Percentiles rank a stretch among this genome's conserved stretches.
These are phyloP conservation scores for Pugionium cornutum DNA, from an alignment of 345 rosid species.

Conservation along the genomic window DNA sequence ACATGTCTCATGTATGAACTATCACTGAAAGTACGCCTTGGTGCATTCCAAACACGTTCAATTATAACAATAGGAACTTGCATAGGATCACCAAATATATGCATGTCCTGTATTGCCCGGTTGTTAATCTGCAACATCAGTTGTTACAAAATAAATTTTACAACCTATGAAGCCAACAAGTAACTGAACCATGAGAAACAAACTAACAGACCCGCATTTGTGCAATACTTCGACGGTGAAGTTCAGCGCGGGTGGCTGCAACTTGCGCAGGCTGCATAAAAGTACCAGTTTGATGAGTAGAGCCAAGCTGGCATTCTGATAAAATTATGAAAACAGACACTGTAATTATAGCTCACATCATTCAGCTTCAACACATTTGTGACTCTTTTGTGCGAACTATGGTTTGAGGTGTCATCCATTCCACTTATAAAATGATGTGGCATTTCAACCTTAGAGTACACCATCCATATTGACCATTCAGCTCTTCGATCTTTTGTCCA, in stretches of 20 bases:
- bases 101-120: conserved; percentile 85
- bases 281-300: conserved; percentile 25
- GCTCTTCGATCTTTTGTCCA: conserved; percentile 90
- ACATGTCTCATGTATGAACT: conserved; percentile 70
- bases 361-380: conserved; percentile 63
- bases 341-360: conserved; percentile 54
- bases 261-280: conserved; percentile 72
- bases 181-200: conserved; percentile 17
- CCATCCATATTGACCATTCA: conserved; percentile 99
- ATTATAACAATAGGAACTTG: conserved; percentile 78
- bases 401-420: conserved; percentile 60
- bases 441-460: conserved; percentile 95
- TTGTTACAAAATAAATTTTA: neutral
- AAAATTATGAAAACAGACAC: conserved; percentile 1
- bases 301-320: conserved; percentile 13
- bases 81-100: conserved; percentile 82
- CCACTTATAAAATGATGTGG: conserved; percentile 90
- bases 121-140: conserved; percentile 73
- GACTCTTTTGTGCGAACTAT: conserved; percentile 57
- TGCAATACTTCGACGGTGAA: conserved; percentile 94
- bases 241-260: conserved; percentile 92
- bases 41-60: conserved; percentile 86
- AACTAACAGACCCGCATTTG: conserved; percentile 81
- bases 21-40: conserved; percentile 76
- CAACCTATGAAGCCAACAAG: conserved; percentile 5